Base-by-base conservation (phyloP, 2,329 filamentous ascomycete genomes). In the Colletotrichum cuscutae region DNA sequence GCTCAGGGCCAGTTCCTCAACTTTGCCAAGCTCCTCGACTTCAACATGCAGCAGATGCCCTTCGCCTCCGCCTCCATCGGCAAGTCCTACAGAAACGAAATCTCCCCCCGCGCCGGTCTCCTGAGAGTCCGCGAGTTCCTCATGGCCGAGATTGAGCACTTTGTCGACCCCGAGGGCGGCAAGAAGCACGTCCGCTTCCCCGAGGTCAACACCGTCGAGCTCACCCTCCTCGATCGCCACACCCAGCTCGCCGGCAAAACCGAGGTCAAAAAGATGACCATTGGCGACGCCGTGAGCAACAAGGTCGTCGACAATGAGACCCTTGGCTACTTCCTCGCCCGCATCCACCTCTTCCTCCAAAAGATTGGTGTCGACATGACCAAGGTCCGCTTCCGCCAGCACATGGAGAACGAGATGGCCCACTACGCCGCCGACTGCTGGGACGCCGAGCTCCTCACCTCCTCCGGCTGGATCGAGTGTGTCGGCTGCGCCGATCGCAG, bases 141-240 rank as follows among this genome's bases (percentile, higher is more conserved):
- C 78, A 98, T 99, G 97, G 97, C 96, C 28, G 97, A 99, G 85
- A 98, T 99, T 78, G 97, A 99, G 86, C 97, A 99, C 84, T 99
- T 94, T 81, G 97, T 99, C 77, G 97, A 99, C 79, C 97, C 97
- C 12, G 89, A 97, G 79, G 91, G 95, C 80, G 95, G 95, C 84
- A 99, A 99, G 91, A 97, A 97, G 86, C 97, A 99, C 82, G 85
- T 89, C 65, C 93, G 95, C 69, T 99, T 99, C 84, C 84, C 90
- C 58, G 94, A 98, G 79, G 92, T 99, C 72, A 92, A 94, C 80
- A 87, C 97, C 77, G 85, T 97, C 59, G 93, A 97, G 86, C 89
- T 99, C 71, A 90, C 92, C 67, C 90, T 99, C 30, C 89, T 99
- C 59, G 93, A 97, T 82, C 93, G 94, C 58, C 87, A 97, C 46